Evolutionary conservation across 805 yeast genomes (phyloP), one percentile per base, ranked within the genome.

Genomic region (Kurtzmaniella fragi): DNA sequence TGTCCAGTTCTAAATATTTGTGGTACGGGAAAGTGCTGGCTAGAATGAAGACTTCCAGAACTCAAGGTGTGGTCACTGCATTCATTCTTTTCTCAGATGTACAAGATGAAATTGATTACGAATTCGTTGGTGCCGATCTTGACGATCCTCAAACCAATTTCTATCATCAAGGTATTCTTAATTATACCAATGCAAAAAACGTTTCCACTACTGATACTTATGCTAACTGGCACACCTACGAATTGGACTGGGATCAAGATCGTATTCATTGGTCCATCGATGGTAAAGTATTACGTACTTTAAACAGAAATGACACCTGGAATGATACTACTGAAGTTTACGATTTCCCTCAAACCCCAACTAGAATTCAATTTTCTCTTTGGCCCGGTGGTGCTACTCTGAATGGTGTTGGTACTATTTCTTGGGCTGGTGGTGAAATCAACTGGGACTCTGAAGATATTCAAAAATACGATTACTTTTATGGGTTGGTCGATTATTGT

Each of bases 51-150:
- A 69, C 91, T 0, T 84, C 96, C 1, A 85, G 78, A 54, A 73
- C 73, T 29, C 70, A 62, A 8, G 97, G 97, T 71, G 96, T 89
- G 28, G 75, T 89, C 42, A 74, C 95, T 12, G 90, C 95, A 25
- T 78, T 81, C 53, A 87, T 89, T 61, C 59, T 87, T 38, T 82
- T 78, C 61, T 85, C 95, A 6, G 84, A 85, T 56, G 87, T 82
- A 31, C 80, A 85, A 70, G 97, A 89, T 68, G 97, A 90, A 72
- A 75, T 89, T 52, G 97, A 90, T 74, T 80, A 64, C 55, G 96
- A 90, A 67, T 82, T 80, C 49, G 82, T 88, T 46, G 98, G 98
- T 42, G 75, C 75, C 53, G 77, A 84, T 53, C 62, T 85, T 53
- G 71, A 73, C 26, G 57, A 62, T 16, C 85, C 80, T 1, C 90